Evolutionary conservation across 441 rosid genomes (phyloP).

Genomic region (Bocquillonia castaneifolia): DNA sequence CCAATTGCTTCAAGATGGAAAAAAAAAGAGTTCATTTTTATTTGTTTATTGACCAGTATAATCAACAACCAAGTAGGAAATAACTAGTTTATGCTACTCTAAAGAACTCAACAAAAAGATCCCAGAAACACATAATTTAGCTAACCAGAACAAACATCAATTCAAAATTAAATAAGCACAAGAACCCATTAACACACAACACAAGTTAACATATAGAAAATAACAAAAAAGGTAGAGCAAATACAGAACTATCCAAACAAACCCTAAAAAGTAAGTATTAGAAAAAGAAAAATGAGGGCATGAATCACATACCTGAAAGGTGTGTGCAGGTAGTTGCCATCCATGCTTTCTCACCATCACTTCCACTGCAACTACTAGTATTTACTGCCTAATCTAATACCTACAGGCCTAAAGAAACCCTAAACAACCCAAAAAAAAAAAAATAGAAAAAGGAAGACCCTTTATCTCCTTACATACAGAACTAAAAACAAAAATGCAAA

Average conservation of each 20-base stretch:
- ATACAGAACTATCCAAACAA: neutral
- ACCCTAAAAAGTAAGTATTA: neutral
- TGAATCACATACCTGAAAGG: slow-evolving; percentile 52
- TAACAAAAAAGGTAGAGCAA: neutral
- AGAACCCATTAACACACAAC: neutral
- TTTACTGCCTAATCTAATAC: no score
- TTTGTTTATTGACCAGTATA: neutral
- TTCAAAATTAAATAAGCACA: neutral
- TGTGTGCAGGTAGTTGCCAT: slow-evolving; percentile 96
- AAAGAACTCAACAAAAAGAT: neutral
- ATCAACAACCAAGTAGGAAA: neutral
- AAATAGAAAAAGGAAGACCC: no score
- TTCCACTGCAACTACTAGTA: slow-evolving; percentile 26
- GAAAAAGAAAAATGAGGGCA: neutral
- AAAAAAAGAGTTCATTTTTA: neutral
- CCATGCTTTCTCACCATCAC: slow-evolving; percentile 93
- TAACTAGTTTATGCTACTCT: neutral
- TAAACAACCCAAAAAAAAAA: slow-evolving; percentile 15
- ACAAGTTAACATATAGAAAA: no score
- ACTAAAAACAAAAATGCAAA: no score
- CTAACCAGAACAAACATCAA: neutral
- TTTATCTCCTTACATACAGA: no score
- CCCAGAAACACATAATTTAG: neutral
- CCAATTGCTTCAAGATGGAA: neutral
- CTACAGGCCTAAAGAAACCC: slow-evolving; percentile 32